Base-by-base conservation (phyloP, 179 eudicot genomes). In the Actinidia chinensis region DNA sequence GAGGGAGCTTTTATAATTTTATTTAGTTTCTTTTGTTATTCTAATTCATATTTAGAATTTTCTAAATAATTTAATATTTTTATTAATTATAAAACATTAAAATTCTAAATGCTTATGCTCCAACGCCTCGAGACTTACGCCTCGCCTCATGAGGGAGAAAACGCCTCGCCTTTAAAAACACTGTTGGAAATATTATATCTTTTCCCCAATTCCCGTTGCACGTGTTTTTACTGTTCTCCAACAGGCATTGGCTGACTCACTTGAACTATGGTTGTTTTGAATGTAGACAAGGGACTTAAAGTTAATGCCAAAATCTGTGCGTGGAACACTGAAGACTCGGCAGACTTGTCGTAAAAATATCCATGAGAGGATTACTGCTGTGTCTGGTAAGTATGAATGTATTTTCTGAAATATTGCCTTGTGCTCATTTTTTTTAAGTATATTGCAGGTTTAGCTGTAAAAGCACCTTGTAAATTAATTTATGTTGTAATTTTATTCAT, bases 281-380 rank as follows among this genome's bases (percentile, higher is more conserved):
- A 73, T 82, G 82, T 83, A 95, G 98, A 92, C 96, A 23, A 92
- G 94, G 81, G 97, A 95, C 74, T 58, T 91, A 84, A 94, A 94
- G 73, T 71, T 88, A 75, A 64, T 95, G 69, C 99, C 99, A 63
- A 86, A 81, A 79, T 79, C 88, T 51, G 23, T 78, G 11, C 94
- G 96, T 18, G 86, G 81, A 0, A 43, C 75, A 51, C 6, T 94
- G 51, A 92, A 87, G 75, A 80, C 81, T 75, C 93, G 94, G 47
- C 92, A 94, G 5, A 87, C 81, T 42, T 94, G 94, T 79, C 88
- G 98, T 70, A 89, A 82, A 80, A 95, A 92, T 85, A 87, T 95
- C 56, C 87, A 85, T 40, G 99, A 91, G 75, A 91, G 98, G 82
- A 94, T 95, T 52, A 78, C 76, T 72, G 93, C 97, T 74, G 79